Evolutionary conservation across 2,329 filamentous ascomycete genomes (phyloP), one percentile per base, ranked within the genome.

Genomic region (Alternaria atra): DNA sequence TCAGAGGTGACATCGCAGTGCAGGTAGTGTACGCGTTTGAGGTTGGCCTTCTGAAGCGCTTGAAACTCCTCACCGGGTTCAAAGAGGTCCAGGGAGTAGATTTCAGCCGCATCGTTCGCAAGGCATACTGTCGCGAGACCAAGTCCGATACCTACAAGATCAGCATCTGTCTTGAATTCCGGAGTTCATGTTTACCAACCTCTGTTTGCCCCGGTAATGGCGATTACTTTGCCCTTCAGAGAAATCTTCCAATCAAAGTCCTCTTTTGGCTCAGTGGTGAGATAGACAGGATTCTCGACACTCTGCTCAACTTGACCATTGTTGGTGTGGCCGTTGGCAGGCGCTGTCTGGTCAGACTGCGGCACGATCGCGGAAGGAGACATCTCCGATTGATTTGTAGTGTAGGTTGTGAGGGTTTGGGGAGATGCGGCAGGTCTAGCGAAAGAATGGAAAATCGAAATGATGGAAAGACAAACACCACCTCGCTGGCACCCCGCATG

Each of bases 1-100:
- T 85, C 83, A 15, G 81, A 77, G 0, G 84, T 85, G 2, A 85
- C 82, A 68, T 86, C 79, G 67, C 81, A 82, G 55, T 83, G 71
- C 56, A 84, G 70, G 68, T 81, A 84, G 52, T 78, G 75, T 17
- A 85, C 69, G 23, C 74, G 74, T 57, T 80, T 80, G 13, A 81
- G 78, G 65, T 80, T 79, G 6, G 75, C 72, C 64, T 82, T 80
- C 46, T 77, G 71, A 4, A 82, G 73, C 8, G 73, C 73, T 35
- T 74, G 70, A 61, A 85, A 83, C 13, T 84, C 82, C 23, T 83
- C 80, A 29, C 81, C 81, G 0, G 80, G 75, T 42, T 82, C 80
- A 54, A 80, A 80, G 42, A 85, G 79, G 60, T 84, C 82, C 44
- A 86, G 80, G 4, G 82, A 84, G 70, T 82, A 84, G 43, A 85